These are phyloP conservation scores for Debaryomyces udenii DNA, from an alignment of 1,139 yeast genomes.

Conservation along the genomic window DNA sequence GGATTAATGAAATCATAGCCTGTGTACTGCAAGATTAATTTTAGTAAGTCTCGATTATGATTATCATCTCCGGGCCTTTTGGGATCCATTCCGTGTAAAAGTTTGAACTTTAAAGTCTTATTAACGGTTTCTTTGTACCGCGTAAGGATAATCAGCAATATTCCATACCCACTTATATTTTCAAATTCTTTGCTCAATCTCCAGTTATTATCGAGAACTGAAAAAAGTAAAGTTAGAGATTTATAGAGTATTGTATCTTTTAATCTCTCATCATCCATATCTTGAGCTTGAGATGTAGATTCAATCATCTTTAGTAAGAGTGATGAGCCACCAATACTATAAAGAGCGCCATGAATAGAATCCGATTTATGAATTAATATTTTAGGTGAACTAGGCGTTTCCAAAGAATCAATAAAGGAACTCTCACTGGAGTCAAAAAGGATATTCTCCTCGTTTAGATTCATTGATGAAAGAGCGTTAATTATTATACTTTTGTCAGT, in stretches of 20 bases:
- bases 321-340: conserved; percentile 42
- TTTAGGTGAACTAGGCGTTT: conserved; percentile 18
- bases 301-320: conserved; percentile 37
- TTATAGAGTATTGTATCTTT: conserved; percentile 28
- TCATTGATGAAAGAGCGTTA: conserved; percentile 21
- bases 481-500: conserved; percentile 27
- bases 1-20: conserved; percentile 31
- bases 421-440: conserved; percentile 36
- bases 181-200: conserved; percentile 46
- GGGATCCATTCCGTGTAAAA: background rate
- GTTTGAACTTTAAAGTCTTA: conserved; percentile 21
- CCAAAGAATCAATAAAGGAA: conserved; percentile 20
- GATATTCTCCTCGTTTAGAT: conserved; percentile 29
- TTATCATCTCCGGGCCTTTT: background rate
- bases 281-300: conserved; percentile 21
- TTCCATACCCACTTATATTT: conserved; percentile 44
- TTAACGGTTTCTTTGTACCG: conserved; percentile 32
- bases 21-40: conserved; percentile 25
- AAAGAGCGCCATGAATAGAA: conserved; percentile 37
- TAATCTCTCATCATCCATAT: conserved; percentile 4
- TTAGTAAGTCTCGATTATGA: conserved; percentile 18
- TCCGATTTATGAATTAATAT: conserved; percentile 27
- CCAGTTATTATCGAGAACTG: conserved; percentile 38
- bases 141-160: conserved; percentile 34
- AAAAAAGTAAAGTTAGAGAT: conserved; percentile 29